phyloP scores from a whole-genome alignment of 768 basidiomycete genomes.

The Hortiboletus campestris region DNA sequence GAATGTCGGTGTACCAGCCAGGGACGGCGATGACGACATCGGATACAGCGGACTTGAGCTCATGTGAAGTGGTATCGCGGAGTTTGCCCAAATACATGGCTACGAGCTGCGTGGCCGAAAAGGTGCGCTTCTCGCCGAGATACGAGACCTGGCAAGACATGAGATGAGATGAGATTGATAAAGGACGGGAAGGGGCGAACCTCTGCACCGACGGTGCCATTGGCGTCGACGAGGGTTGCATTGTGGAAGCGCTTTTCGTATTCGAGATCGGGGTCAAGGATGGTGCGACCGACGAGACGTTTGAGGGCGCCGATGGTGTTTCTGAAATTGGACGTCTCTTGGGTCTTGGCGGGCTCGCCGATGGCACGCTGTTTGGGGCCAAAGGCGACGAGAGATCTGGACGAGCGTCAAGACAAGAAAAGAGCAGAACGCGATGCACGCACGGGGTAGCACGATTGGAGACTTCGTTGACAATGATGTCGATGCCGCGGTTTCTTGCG shows the following conservation, averaged over 20 bases:
- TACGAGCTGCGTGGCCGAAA: slow-evolving; percentile 89
- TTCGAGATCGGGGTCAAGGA: slow-evolving; percentile 78
- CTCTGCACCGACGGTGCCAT: slow-evolving; percentile 82
- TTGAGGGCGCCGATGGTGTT: slow-evolving; percentile 96
- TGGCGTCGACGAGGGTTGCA: slow-evolving; percentile 79
- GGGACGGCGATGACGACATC: slow-evolving; percentile 97
- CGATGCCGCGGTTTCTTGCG: slow-evolving; percentile 92
- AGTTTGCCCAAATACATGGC: slow-evolving; percentile 89
- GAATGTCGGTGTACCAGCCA: slow-evolving; percentile 94
- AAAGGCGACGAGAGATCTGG: slow-evolving; percentile 91
- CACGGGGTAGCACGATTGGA: slow-evolving; percentile 97
- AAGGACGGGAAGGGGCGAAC: slow-evolving; percentile 38
- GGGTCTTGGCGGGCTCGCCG: slow-evolving; percentile 95
- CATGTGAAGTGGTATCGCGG: slow-evolving; percentile 78
- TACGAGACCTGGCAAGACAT: slow-evolving; percentile 68
- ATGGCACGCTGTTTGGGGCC: slow-evolving; percentile 87
- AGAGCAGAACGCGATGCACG: slow-evolving; percentile 31
- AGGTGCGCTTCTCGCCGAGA: slow-evolving; percentile 73
- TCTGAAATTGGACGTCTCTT: slow-evolving; percentile 96
- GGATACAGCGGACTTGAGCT: slow-evolving; percentile 83
- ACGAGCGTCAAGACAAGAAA: background rate
- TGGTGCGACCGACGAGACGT: slow-evolving; percentile 80
- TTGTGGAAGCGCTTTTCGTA: slow-evolving; percentile 91
- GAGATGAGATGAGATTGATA: slow-evolving; percentile 12
- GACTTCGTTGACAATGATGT: slow-evolving; percentile 97